Evolutionary conservation across 148 eudicot genomes (phyloP).

Genomic region (Polygonum aviculare): DNA sequence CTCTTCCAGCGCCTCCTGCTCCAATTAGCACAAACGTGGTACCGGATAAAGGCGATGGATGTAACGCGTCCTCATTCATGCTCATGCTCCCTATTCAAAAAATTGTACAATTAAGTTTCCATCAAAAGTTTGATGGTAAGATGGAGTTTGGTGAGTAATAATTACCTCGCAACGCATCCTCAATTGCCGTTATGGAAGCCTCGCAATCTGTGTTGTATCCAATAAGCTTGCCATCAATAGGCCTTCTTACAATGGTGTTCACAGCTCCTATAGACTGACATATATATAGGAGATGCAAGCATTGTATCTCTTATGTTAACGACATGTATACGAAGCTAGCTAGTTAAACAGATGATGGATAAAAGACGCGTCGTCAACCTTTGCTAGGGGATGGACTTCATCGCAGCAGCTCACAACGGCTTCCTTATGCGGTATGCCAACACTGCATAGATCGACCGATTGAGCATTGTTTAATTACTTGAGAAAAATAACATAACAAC

Average conservation of each 20-base stretch:
- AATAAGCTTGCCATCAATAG: conserved; percentile 42
- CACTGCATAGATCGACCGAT: conserved; percentile 13
- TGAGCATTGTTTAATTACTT: too few relatives aligned
- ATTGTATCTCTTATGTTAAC: not conserved
- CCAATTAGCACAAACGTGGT: conserved; percentile 42
- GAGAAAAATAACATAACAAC: too few relatives aligned
- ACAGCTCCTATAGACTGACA: conserved; percentile 41
- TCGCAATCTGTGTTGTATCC: conserved; percentile 49
- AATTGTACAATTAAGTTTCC: too few relatives aligned
- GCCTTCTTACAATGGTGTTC: conserved; percentile 34
- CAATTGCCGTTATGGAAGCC: conserved; percentile 35
- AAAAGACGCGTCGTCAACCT: conserved; percentile 20
- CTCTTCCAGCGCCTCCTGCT: conserved; percentile 49
- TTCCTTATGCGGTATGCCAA: conserved; percentile 44
- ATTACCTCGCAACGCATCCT: conserved; percentile 38
- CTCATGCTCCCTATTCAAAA: not conserved
- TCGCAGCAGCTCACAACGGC: conserved; percentile 38
- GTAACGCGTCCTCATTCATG: not conserved
- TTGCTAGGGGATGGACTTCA: conserved; percentile 46
- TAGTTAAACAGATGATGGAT: not conserved
- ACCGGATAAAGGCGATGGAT: conserved; percentile 20
- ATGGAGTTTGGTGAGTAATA: too few relatives aligned
- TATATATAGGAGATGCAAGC: not conserved
- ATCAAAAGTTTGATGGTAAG: too few relatives aligned
- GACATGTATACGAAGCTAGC: not conserved